Conservation (phyloP, 352 stramenopile species). For the Pythium myriotylum region DNA sequence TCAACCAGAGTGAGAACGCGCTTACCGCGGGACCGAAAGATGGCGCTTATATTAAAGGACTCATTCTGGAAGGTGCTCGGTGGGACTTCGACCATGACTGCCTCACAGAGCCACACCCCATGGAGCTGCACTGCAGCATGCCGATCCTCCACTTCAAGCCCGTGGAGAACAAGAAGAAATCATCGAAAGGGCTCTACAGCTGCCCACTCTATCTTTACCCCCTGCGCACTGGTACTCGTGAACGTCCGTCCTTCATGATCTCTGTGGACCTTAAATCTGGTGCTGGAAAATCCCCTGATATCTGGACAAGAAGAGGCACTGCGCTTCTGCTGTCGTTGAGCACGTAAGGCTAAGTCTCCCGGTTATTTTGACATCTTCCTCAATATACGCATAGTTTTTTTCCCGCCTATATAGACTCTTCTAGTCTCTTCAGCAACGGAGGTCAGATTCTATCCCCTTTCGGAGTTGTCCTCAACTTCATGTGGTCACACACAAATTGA, state of each 20-base stretch:
- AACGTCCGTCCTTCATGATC: constrained; percentile 95
- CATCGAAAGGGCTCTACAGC: constrained; percentile 90
- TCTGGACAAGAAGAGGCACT: constrained; percentile 94
- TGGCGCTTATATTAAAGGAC: constrained; percentile 90
- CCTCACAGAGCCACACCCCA: constrained; percentile 89
- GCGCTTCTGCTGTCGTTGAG: constrained; percentile 91
- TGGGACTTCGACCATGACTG: constrained; percentile 93
- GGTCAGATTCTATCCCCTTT: too few species aligned
- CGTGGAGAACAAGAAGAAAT: constrained; percentile 95
- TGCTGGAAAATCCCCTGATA: constrained; percentile 80
- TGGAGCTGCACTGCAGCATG: constrained; percentile 92
- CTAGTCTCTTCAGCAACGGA: too few species aligned
- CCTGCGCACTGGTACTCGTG: constrained; percentile 93
- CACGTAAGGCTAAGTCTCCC: too few species aligned
- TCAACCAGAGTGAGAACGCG: constrained; percentile 89
- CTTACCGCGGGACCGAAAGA: constrained; percentile 85
- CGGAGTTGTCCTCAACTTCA: too few species aligned
- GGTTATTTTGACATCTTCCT: too few species aligned
- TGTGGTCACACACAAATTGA: too few species aligned
- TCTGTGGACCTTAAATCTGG: constrained; percentile 92
- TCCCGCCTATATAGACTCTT: too few species aligned
- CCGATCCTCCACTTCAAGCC: constrained; percentile 96
- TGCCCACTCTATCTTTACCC: constrained; percentile 97
- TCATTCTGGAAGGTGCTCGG: constrained; percentile 92
- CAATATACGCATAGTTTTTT: too few species aligned